Percentiles rank a stretch among this genome's conserved stretches.
Evolutionary conservation across 2,329 filamentous ascomycete species (phyloP).

Genomic region (Blastomyces parvus): DNA sequence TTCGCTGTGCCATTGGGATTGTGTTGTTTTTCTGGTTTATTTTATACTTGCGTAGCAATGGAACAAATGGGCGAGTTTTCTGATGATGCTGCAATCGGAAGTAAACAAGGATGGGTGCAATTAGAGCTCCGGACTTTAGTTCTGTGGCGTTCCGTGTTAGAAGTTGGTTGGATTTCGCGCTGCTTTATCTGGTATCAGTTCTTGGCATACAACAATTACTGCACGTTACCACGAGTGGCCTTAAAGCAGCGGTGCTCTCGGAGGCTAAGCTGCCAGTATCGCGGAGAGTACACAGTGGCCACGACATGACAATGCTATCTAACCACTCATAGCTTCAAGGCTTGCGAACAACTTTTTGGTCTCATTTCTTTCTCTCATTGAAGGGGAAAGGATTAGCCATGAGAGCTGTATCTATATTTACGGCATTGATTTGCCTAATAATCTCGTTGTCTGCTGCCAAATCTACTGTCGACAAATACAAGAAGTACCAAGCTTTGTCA

Average conservation of each 20-base stretch:
- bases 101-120: neutral
- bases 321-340: neutral
- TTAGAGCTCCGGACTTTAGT: neutral
- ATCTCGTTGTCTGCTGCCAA: slow-evolving; percentile 36
- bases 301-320: neutral
- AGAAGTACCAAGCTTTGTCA: slow-evolving; percentile 59
- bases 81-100: neutral
- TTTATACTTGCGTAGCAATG: neutral
- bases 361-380: neutral
- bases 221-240: neutral
- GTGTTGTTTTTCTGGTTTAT: neutral
- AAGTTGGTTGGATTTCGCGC: neutral
- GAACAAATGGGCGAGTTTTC: neutral
- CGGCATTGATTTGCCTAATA: slow-evolving; percentile 34
- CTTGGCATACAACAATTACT: too few species aligned
- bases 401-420: slow-evolving; percentile 24
- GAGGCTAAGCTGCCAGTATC: too few species aligned
- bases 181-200: neutral
- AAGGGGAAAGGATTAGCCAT: slow-evolving; percentile 21
- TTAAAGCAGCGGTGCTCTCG: too few species aligned
- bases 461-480: slow-evolving; percentile 58
- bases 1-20: neutral
- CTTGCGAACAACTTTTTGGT: neutral
- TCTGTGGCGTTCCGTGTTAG: neutral
- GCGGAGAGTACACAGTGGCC: neutral